These are phyloP conservation scores for Inga laurina DNA, from an alignment of 306 rosid genomes.

Conservation along the genomic window DNA sequence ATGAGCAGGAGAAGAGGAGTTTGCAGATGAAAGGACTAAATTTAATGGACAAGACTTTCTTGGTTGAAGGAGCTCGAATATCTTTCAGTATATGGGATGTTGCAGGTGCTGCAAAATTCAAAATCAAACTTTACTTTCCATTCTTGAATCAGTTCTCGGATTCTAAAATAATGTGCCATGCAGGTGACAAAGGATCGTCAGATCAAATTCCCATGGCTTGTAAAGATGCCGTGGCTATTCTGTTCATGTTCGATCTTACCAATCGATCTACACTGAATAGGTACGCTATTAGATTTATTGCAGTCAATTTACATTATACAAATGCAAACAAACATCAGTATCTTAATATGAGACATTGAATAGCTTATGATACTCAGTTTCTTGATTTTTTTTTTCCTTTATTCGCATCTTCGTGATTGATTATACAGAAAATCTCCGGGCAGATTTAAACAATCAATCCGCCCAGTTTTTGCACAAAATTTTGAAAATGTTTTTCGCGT, in stretches of 20 bases:
- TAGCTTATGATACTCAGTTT: neutral
- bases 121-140: constrained; percentile 5
- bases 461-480: neutral
- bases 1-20: constrained; percentile 70
- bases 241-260: constrained; percentile 94
- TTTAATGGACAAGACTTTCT: constrained; percentile 80
- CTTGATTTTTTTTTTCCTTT: too few species aligned
- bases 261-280: constrained; percentile 84
- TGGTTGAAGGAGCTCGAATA: constrained; percentile 77
- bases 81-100: constrained; percentile 91
- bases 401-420: neutral
- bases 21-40: constrained; percentile 82
- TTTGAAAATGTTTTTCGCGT: neutral
- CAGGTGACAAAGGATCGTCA: constrained; percentile 66
- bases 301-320: neutral
- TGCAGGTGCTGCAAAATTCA: constrained; percentile 52
- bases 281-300: constrained; percentile 28
- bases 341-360: neutral
- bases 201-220: constrained; percentile 91
- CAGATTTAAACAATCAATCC: neutral
- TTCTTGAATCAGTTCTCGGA: constrained; percentile 4
- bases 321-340: neutral
- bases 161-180: neutral
- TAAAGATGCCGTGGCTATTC: constrained; percentile 93
- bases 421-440: neutral